Conservation (phyloP, 2,329 filamentous ascomycete genomes). For the Cryphonectria carpinicola region DNA sequence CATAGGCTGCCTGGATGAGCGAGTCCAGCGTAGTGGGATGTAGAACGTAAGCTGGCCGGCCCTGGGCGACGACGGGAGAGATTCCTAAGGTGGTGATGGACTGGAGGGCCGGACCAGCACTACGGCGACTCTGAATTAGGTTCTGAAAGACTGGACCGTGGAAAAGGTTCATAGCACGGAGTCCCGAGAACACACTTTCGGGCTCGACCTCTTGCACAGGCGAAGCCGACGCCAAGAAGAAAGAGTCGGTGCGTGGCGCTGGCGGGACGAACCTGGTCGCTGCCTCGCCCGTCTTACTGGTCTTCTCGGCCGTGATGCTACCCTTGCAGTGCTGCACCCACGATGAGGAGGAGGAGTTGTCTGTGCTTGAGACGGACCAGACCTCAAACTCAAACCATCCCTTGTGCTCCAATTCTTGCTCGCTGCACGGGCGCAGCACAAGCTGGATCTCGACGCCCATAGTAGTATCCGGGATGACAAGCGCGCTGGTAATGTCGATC, state of each 20-base stretch:
- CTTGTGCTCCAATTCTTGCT: background rate
- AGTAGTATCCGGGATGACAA: background rate
- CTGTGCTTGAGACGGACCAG: constrained; percentile 4
- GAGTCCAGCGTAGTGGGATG: constrained; percentile 36
- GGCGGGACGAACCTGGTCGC: background rate
- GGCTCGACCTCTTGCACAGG: constrained; percentile 5
- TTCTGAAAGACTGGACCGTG: constrained; percentile 35
- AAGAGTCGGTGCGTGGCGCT: background rate
- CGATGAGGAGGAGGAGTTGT: too few species aligned
- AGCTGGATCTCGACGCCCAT: constrained; percentile 3
- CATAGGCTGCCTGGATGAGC: constrained; percentile 28
- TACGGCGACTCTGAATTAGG: background rate
- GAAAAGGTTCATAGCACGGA: constrained; percentile 27
- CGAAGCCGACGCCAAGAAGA: background rate
- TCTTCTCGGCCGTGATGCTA: constrained; percentile 36
- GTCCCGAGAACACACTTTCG: constrained; percentile 29
- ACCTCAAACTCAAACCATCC: constrained; percentile 17
- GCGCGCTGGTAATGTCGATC: background rate
- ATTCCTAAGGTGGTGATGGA: background rate
- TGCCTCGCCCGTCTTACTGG: background rate
- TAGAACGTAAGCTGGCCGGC: constrained; percentile 25
- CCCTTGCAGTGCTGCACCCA: constrained; percentile 36
- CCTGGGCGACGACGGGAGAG: background rate
- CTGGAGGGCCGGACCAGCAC: background rate
- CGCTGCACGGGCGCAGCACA: constrained; percentile 3